Base-by-base conservation (phyloP, 148 eudicot genomes). In the Vaccinium myrtillus region DNA sequence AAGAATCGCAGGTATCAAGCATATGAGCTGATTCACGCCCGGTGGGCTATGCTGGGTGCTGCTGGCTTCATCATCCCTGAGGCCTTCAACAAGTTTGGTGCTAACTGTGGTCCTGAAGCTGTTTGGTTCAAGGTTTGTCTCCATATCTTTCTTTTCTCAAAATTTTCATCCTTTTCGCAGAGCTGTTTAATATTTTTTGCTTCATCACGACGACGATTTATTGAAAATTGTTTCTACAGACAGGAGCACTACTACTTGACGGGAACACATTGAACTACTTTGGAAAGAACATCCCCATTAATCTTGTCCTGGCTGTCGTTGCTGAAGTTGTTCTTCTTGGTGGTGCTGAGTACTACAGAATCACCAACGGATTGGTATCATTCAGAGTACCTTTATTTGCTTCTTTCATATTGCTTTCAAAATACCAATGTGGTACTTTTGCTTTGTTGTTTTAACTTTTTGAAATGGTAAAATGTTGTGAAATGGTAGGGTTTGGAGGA, bases 21-120 rank as follows among this genome's bases (percentile, higher is more conserved):
- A 49, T 94, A 81, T 75, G 99, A 97, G 91, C 86, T 97, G 79
- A 97, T 97, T 82, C 99, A 97, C 43, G 96, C 95, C 12, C 83
- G 99, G 2, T 97, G 99, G 99, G 99, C 99, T 0, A 97, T 97
- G 99, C 92, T 97, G 76, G 99, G 99, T 55, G 99, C 99, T 18
- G 99, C 99, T 25, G 99, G 99, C 18, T 95, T 87, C 84, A 83
- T 97, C 30, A 97, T 97, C 85, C 99, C 99, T 0, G 99, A 97
- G 89, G 99, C 99, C 81, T 95, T 97, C 91, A 97, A 97, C 98
- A 97, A 95, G 78, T 97, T 82, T 54, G 99, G 99, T 6, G 99
- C 99, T 48, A 87, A 94, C 91, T 97, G 99, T 87, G 99, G 99
- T 81, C 99, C 99, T 81, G 99, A 97, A 90, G 99, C 99, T 84